Evolutionary conservation across 192 early-diverging fungal species (phyloP), one percentile per base, ranked within the genome.

Genomic region (Linnemannia zychae): DNA sequence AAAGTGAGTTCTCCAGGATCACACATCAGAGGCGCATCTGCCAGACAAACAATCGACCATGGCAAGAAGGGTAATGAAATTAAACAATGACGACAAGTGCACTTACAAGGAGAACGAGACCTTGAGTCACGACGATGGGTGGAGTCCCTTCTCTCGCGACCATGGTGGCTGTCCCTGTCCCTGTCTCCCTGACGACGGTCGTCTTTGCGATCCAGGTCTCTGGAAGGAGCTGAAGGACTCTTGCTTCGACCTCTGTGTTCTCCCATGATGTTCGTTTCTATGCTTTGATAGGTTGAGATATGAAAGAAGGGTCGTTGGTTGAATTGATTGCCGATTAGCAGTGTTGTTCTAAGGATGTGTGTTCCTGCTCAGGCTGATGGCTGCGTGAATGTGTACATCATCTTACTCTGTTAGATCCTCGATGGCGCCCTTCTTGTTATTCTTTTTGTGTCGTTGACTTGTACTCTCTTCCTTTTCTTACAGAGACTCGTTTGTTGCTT

Each of bases 51-150:
- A n/a, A 63, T 31, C 20, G 3, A n/a, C 16, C 57, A 63, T 44
- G 40, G 9, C 9, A 31, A 63, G 28, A 3, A n/a, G 22, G 24
- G 52, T n/a, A 57, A 12, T 57, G 52, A 57, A 22, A 7, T 7
- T 12, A 15, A 15, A n/a, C 40, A 72, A 72, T 24, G 71, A 28
- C 28, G 12, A 31, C 78, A 22, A 28, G 70, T 65, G 11, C 68
- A 75, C 82, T 74, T 84, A 84, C 82, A 49, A 84, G 82, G 82
- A 60, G 82, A 84, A 36, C 81, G 60, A 3, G 82, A 84, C n/a
- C 71, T 65, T 4, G 75, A 82, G 24, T 76, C 70, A 22, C 75
- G 74, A 40, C 75, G 67, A 34, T n/a, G n/a, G n/a, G n/a, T n/a
- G n/a, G 74, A 36, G 13, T 74, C 67, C 33, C 34, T 82, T 50